phyloP scores from a whole-genome alignment of 108 stramenopile species.

The Aurantiochytrium sp. region DNA sequence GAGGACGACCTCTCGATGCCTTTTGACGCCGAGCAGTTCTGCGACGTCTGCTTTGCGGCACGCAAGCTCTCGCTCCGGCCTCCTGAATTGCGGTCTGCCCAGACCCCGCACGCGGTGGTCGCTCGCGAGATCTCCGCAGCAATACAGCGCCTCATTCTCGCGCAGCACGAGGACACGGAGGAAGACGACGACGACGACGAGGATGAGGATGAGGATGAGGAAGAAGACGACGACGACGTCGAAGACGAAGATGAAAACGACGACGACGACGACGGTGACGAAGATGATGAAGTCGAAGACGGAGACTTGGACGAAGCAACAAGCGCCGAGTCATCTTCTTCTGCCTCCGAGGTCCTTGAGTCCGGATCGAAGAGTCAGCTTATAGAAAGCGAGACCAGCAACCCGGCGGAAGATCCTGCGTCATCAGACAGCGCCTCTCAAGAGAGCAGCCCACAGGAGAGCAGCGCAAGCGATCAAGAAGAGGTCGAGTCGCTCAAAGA shows the following conservation, averaged over 20 bases:
- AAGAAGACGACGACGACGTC: background rate
- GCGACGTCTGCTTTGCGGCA: background rate
- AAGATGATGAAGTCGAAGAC: too few relatives aligned
- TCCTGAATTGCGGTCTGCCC: background rate
- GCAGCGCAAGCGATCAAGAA: too few relatives aligned
- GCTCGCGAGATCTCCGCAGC: background rate
- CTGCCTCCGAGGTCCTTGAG: too few relatives aligned
- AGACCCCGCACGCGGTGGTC: background rate
- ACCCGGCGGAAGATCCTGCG: too few relatives aligned
- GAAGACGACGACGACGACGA: background rate
- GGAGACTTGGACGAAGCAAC: too few relatives aligned
- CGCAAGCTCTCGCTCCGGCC: background rate
- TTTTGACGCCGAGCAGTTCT: background rate
- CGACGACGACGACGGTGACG: background rate
- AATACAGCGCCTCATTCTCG: background rate
- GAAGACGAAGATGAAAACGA: background rate
- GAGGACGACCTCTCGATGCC: background rate
- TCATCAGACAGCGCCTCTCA: too few relatives aligned
- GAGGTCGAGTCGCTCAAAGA: too few relatives aligned
- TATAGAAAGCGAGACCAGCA: too few relatives aligned
- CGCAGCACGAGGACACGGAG: background rate
- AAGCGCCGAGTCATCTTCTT: too few relatives aligned
- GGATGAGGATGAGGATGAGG: background rate
- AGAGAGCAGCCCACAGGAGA: too few relatives aligned
- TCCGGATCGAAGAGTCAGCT: too few relatives aligned